Base-by-base conservation (phyloP, 495 filamentous ascomycete species). In the Talaromyces nanjingensis region DNA sequence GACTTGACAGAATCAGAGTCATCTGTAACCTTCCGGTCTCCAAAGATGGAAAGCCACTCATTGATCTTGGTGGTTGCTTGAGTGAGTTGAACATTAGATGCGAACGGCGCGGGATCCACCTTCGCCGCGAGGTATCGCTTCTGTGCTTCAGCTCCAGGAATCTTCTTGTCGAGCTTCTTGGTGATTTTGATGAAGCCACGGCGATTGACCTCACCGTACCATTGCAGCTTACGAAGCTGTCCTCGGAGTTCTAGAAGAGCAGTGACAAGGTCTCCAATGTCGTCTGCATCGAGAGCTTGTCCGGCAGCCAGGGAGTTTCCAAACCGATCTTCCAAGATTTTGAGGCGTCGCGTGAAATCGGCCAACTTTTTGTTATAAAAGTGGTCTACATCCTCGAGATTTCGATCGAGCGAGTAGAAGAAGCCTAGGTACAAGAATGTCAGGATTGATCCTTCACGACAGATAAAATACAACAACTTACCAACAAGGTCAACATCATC, bases 191-290 rank as follows among this genome's bases (percentile, higher is more conserved):
- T 83, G 69, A 98, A 98, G 0, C 94, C 94, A 64, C 90, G 84
- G 39, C 93, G 84, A 70, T 98, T 98, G 67, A 98, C 92, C 77
- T 98, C 94, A 29, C 92, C 96, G 66, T 97, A 98, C 93, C 93
- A 97, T 75, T 96, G 90, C 64, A 98, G 80, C 66, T 97, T 97
- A 52, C 93, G 84, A 63, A 97, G 74, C 65, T 94, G 90, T 57
- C 87, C 87, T 52, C 94, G 83, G 59, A 97, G 81, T 70, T 98
- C 94, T 31, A 97, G 83, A 58, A 97, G 80, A 39, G 93, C 91
- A 42, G 87, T 89, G 78, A 93, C 88, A 47, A 98, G 83, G 72
- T 98, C 94, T 69, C 94, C 90, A 27, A 84, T 81, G 68, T 98
- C 94, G 69, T 96, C 91, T 59, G 80, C 76, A 67, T 89, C 87